Evolutionary conservation across 23 red algal species (phyloP).

Genomic region (Gracilaria domingensis): DNA sequence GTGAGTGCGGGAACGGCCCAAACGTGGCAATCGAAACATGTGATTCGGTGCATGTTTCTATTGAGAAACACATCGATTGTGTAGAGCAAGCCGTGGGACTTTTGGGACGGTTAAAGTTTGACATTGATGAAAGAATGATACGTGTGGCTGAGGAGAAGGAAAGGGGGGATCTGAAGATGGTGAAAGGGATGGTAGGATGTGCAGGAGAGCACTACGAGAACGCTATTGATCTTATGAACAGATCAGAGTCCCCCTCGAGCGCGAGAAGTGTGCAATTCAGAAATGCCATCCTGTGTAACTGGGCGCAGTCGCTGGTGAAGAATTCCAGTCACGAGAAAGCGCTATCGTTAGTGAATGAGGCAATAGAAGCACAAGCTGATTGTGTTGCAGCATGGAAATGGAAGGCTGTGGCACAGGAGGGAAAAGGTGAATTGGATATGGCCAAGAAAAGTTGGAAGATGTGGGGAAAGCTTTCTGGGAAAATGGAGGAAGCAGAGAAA

Average conservation of each 20-base stretch:
- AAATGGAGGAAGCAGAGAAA: constrained; percentile 2
- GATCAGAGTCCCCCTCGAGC: background rate
- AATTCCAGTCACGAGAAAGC: background rate
- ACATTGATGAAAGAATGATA: constrained; percentile 8
- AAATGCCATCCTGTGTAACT: constrained; percentile 41
- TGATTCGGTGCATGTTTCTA: background rate
- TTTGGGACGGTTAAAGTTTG: background rate
- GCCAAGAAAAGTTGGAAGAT: constrained; percentile 14
- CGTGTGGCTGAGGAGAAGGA: constrained; percentile 7
- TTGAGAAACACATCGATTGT: background rate
- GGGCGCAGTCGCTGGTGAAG: background rate
- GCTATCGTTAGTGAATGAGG: constrained; percentile 1
- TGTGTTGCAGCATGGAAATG: constrained; percentile 27
- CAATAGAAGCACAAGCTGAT: background rate
- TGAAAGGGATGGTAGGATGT: background rate
- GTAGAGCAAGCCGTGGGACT: background rate
- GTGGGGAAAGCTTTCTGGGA: constrained; percentile 41
- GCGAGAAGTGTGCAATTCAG: background rate
- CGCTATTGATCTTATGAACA: background rate
- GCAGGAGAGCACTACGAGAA: constrained; percentile 18
- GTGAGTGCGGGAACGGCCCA: constrained; percentile 45
- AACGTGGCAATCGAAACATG: background rate
- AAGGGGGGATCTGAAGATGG: background rate
- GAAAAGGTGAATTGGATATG: background rate
- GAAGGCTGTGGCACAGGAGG: constrained; percentile 32